Evolutionary conservation across 2,329 filamentous ascomycete species (phyloP).

Genomic region (Ophiocordyceps camponoti-leonardi): DNA sequence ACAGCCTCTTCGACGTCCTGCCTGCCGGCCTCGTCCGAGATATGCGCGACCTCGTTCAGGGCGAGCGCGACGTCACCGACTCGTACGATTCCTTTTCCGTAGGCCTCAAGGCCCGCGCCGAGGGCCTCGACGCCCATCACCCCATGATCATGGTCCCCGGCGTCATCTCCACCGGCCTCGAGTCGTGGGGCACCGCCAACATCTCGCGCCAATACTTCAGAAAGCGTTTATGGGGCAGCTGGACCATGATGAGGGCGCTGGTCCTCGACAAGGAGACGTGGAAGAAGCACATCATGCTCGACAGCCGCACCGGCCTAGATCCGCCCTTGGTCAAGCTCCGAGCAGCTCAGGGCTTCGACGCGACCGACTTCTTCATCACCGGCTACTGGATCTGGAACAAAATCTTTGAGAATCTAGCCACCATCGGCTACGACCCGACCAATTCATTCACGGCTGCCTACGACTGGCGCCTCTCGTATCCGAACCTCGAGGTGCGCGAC

Average conservation of each 20-base stretch:
- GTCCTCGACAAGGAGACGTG: constrained; percentile 85
- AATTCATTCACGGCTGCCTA: constrained; percentile 56
- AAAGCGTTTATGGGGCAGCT: constrained; percentile 90
- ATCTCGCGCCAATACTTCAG: constrained; percentile 79
- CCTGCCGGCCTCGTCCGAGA: constrained; percentile 76
- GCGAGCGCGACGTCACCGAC: constrained; percentile 66
- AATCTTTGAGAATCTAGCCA: constrained; percentile 90
- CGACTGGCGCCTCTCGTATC: constrained; percentile 86
- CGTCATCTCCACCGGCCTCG: constrained; percentile 90
- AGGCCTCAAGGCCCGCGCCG: constrained; percentile 61
- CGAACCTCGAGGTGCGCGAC: constrained; percentile 76
- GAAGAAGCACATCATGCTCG: constrained; percentile 96
- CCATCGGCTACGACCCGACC: constrained; percentile 84
- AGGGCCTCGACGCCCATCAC: constrained; percentile 69
- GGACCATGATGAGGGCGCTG: constrained; percentile 95
- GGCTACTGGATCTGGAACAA: constrained; percentile 99
- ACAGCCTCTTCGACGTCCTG: constrained; percentile 71
- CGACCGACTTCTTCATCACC: constrained; percentile 84
- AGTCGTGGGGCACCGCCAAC: constrained; percentile 89
- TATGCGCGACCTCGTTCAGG: constrained; percentile 69
- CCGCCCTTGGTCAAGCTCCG: constrained; percentile 80
- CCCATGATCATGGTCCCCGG: constrained; percentile 95
- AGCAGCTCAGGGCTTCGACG: constrained; percentile 91
- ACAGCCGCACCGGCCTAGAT: constrained; percentile 79
- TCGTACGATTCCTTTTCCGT: constrained; percentile 91